Percentiles rank a stretch among this genome's conserved stretches.
phyloP scores from a whole-genome alignment of 2,329 filamentous ascomycete species.

The Fusarium fujikuroi region DNA sequence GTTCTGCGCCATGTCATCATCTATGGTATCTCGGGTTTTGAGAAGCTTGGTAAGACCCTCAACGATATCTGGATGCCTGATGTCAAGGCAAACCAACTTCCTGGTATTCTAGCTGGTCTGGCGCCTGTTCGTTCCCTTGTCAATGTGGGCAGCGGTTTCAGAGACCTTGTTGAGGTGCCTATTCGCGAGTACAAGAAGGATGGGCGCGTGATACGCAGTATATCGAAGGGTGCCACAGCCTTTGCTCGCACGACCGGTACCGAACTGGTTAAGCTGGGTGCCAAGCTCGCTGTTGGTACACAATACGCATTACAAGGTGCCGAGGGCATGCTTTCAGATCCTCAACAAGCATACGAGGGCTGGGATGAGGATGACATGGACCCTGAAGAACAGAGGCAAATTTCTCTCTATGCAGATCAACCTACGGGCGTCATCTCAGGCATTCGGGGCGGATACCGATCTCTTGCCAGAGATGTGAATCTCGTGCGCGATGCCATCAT shows the following conservation, averaged over 20 bases:
- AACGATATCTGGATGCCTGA: slow-evolving; percentile 98
- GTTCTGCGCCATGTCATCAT: slow-evolving; percentile 88
- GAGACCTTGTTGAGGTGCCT: slow-evolving; percentile 87
- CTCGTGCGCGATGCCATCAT: slow-evolving; percentile 91
- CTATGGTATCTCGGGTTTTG: slow-evolving; percentile 91
- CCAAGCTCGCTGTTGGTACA: slow-evolving; percentile 93
- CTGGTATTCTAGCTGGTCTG: slow-evolving; percentile 86
- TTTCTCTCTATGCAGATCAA: slow-evolving; percentile 94
- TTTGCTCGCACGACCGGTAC: slow-evolving; percentile 95
- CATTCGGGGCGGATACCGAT: slow-evolving; percentile 81
- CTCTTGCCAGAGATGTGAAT: slow-evolving; percentile 87
- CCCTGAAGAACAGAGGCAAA: slow-evolving; percentile 78
- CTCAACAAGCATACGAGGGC: slow-evolving; percentile 49
- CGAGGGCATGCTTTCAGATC: slow-evolving; percentile 76
- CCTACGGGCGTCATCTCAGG: slow-evolving; percentile 90
- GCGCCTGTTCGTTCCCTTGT: slow-evolving; percentile 91
- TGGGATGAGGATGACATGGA: slow-evolving; percentile 72
- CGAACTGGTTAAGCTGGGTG: slow-evolving; percentile 92
- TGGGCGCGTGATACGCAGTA: slow-evolving; percentile 88
- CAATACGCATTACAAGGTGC: slow-evolving; percentile 92
- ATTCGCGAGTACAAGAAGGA: slow-evolving; percentile 95
- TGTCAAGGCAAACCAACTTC: slow-evolving; percentile 88
- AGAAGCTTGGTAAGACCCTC: slow-evolving; percentile 86
- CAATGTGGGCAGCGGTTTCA: slow-evolving; percentile 88
- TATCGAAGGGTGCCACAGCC: slow-evolving; percentile 87